These are phyloP conservation scores for Candida krabiensis DNA, from an alignment of 805 yeast species.

Conservation along the genomic window DNA sequence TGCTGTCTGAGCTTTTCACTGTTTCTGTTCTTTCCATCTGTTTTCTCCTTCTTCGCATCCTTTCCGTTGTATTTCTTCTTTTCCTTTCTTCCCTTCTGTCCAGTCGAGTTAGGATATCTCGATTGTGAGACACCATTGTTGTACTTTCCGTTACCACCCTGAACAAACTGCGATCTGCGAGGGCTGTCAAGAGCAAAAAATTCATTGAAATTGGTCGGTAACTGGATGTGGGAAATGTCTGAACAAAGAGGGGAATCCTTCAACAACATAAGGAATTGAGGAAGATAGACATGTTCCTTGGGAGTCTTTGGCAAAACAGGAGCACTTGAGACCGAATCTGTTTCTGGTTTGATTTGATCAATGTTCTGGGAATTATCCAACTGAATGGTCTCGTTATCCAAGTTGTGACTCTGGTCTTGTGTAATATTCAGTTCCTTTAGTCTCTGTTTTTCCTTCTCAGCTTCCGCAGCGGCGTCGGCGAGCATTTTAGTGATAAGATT, in stretches of 20 bases:
- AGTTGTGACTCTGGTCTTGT: too few species aligned
- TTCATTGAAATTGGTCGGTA: conserved; percentile 39
- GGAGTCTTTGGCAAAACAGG: too few species aligned
- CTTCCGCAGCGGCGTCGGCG: conserved; percentile 35
- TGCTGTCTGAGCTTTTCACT: conserved; percentile 26
- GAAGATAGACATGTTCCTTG: conserved; percentile 23
- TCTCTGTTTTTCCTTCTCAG: conserved; percentile 24
- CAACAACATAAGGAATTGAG: conserved; percentile 34
- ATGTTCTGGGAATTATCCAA: conserved; percentile 4
- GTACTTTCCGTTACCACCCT: neutral
- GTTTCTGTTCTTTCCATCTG: conserved; percentile 8
- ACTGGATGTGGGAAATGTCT: conserved; percentile 31
- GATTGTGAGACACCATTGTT: neutral
- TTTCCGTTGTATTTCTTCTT: conserved; percentile 16
- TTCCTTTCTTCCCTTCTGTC: conserved; percentile 16
- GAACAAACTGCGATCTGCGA: conserved; percentile 38
- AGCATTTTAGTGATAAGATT: conserved; percentile 31
- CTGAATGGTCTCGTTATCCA: neutral
- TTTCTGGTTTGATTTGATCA: too few species aligned
- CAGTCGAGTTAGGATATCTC: conserved; percentile 8
- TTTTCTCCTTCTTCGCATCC: conserved; percentile 14
- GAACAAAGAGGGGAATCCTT: conserved; percentile 37
- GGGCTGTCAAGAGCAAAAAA: conserved; percentile 13
- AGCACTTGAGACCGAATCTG: too few species aligned
- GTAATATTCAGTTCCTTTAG: conserved; percentile 4